Conservation (phyloP, 1,284 basidiomycete species). For the Sanghuangporus baumii region DNA sequence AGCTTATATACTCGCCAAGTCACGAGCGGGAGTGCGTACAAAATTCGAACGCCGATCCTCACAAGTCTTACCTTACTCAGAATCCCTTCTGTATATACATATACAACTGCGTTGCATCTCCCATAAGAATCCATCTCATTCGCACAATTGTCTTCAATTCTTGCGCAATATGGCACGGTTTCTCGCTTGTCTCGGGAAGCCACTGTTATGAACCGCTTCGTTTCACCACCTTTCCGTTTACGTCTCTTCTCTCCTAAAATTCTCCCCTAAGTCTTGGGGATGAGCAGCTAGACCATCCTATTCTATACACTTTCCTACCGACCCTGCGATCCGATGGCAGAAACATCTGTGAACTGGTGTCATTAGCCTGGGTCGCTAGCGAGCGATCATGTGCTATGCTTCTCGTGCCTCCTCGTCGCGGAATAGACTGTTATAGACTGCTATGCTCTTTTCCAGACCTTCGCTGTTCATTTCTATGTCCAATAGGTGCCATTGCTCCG, state of each 20-base stretch:
- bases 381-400: slow-evolving; percentile 2
- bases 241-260: not conserved
- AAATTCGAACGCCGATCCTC: not conserved
- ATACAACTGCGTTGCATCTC: not conserved
- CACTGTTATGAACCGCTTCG: not conserved
- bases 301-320: not conserved
- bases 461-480: not conserved
- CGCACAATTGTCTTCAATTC: not conserved
- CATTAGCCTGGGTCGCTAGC: not conserved
- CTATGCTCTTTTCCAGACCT: not conserved
- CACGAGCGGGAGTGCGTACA: slow-evolving; percentile 1
- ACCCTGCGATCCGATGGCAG: not conserved
- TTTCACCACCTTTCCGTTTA: slow-evolving; percentile 1
- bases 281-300: too few relatives aligned
- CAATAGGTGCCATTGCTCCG: not conserved
- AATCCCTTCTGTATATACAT: too few relatives aligned
- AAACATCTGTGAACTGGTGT: not conserved
- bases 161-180: slow-evolving; percentile 12
- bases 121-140: not conserved
- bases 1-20: slow-evolving; percentile 3
- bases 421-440: not conserved
- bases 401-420: not conserved
- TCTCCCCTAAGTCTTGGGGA: not conserved
- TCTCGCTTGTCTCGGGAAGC: not conserved
- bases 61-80: not conserved